phyloP scores from a whole-genome alignment of 331 rosid species.

The Prunus yedoensis region DNA sequence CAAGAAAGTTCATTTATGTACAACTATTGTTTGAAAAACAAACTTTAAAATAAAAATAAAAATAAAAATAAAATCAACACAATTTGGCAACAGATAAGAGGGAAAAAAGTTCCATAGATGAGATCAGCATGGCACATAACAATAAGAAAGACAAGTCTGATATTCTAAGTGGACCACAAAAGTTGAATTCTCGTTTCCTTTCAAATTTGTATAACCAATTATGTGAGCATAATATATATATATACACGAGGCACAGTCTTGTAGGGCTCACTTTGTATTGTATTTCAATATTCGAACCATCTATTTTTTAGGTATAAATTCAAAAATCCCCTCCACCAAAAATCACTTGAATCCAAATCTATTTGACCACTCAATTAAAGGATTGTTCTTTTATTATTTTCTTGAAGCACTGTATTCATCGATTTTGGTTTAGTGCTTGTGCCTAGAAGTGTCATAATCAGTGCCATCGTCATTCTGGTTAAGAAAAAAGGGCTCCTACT shows the following conservation, averaged over 20 bases:
- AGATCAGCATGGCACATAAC: background rate
- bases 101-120: background rate
- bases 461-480: background rate
- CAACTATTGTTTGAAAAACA: background rate
- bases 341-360: too few relatives aligned
- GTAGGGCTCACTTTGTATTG: too few relatives aligned
- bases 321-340: too few relatives aligned
- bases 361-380: too few relatives aligned
- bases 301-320: too few relatives aligned
- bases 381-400: too few relatives aligned
- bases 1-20: background rate
- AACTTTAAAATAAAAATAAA: background rate
- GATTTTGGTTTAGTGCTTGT: background rate
- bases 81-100: background rate
- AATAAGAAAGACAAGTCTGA: background rate
- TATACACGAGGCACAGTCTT: too few relatives aligned
- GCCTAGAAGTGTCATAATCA: constrained; percentile 3
- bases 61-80: background rate
- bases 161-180: background rate
- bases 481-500: background rate
- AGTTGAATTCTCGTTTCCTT: background rate
- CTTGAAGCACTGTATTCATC: too few relatives aligned
- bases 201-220: background rate
- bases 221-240: background rate
- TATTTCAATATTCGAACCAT: too few relatives aligned